Evolutionary conservation across 2,329 filamentous ascomycete species (phyloP).

Genomic region (Trichoderma koningii): DNA sequence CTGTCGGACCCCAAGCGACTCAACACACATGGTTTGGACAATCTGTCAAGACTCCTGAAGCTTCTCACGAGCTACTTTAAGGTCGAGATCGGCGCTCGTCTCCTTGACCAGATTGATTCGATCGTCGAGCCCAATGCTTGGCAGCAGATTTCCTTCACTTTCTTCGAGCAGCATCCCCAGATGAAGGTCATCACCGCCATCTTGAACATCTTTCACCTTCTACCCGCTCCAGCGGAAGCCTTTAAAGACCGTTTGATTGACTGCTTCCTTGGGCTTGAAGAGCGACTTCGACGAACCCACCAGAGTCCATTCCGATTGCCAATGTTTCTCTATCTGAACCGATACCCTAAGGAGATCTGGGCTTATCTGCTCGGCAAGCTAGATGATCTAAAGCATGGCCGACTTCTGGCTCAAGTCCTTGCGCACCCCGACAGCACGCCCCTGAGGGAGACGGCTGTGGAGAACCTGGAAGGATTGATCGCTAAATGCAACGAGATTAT

Average conservation of each 20-base stretch:
- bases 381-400: slow-evolving; percentile 82
- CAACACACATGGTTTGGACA: slow-evolving; percentile 85
- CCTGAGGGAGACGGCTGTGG: slow-evolving; percentile 72
- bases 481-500: slow-evolving; percentile 65
- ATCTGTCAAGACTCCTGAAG: slow-evolving; percentile 83
- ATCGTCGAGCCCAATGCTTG: slow-evolving; percentile 80
- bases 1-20: slow-evolving; percentile 91
- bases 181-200: slow-evolving; percentile 97
- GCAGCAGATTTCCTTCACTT: slow-evolving; percentile 89
- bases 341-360: slow-evolving; percentile 89
- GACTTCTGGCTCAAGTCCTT: slow-evolving; percentile 87
- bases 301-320: slow-evolving; percentile 90
- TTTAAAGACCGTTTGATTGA: slow-evolving; percentile 92
- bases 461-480: slow-evolving; percentile 72
- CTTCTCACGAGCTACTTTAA: slow-evolving; percentile 98
- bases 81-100: slow-evolving; percentile 88
- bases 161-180: slow-evolving; percentile 87
- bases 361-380: slow-evolving; percentile 75
- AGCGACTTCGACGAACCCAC: slow-evolving; percentile 79
- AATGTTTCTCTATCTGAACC: slow-evolving; percentile 88
- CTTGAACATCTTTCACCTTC: slow-evolving; percentile 94
- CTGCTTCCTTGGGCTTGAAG: slow-evolving; percentile 85
- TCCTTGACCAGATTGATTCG: slow-evolving; percentile 91
- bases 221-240: slow-evolving; percentile 83
- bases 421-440: slow-evolving; percentile 71